Base-by-base conservation (phyloP, 805 yeast genomes). In the Spathaspora boniae region DNA sequence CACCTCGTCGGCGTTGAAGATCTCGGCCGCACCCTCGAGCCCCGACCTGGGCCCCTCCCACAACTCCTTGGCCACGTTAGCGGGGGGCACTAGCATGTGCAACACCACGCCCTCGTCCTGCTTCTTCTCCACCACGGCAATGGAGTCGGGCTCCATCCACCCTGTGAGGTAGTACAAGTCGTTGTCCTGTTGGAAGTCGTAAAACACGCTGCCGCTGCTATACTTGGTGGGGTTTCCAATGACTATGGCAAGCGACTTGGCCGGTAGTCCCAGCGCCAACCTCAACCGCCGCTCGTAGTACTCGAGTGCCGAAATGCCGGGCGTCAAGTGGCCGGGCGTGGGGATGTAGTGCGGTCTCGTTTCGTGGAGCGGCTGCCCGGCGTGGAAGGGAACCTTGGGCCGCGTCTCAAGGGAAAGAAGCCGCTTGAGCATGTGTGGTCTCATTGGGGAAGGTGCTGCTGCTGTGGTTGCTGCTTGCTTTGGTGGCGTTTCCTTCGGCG, bases 1-100 rank as follows among this genome's bases (percentile, higher is more conserved):
- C 5, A 85, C 79, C 33, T 70, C 71, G 58, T 88, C 97, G 3
- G 96, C 95, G 54, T 91, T 93, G 64, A 93, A 93, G 30, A 80
- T 77, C 33, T 87, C 91, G 26, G 60, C 62, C 0, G 82, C 96
- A 11, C 94, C 96, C 31, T 80, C 76, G 3, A 80, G 71, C 1
- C 99, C 99, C 12, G 94, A 82, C 48, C 95, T 74, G 29, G 76
- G 81, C 9, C 99, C 99, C 48, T 91, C 97, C 99, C 99, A 93
- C 44, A 82, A 77, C 60, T 93, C 98, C 16, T 74, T 76, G 32
- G 68, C 70, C 5, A 78, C 73, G 53, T 89, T 84, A 53, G 83
- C 82, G 11, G 87, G 88, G 3, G 88, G 96, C 3, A 91, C 95
- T 33, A 88, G 63, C 82, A 93, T 74, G 47, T 86, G 91, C 45